Evolutionary conservation across 2,329 filamentous ascomycete genomes (phyloP), one percentile per base, ranked within the genome.

Genomic region (Stagonosporopsis chrysanthemi): DNA sequence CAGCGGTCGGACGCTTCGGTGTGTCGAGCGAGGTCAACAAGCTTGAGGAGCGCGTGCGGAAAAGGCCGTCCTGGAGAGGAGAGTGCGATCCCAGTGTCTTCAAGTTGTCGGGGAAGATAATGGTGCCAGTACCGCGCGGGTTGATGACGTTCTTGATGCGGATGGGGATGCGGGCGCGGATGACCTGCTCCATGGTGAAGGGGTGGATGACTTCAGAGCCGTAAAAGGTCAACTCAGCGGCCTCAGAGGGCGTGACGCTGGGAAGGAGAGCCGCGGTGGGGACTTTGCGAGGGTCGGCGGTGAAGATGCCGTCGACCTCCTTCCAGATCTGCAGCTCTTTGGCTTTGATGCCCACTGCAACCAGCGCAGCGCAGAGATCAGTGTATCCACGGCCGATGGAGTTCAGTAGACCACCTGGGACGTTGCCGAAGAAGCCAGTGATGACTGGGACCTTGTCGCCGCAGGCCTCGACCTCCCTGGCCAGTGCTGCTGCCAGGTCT

Each of bases 261-360:
- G 88, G 80, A 41, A 99, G 84, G n/a, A 99, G 83, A 43, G 90
- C 85, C n/a, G 95, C 96, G 0, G 94, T 98, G 3, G 94, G 93
- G 36, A 96, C 91, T 77, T 95, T 96, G 67, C 90, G 86, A 3
- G 91, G 91, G 71, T 97, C 94, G 5, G 88, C 88, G 1, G 88
- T 90, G 78, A 97, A 95, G 73, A 98, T 96, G 57, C 92, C 93
- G 76, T 99, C 95, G 6, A 99, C 95, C 75, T 99, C 95, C 80
- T 99, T 99, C 95, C 95, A 98, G 62, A 99, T 90, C 77, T 99
- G 95, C 49, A 99, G 84, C 77, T 99, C 95, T 51, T 89, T 82
- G 0, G 95, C 95, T 67, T 86, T 83, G n/a, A 96, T 81, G 4
- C 92, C 94, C 9, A 99, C 94, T 1, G 95, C 92, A 48, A 93